A percentile compares a stretch with the other conserved stretches of the same genome.
phyloP scores from a whole-genome alignment of 257 asterid species.

The Solanum virginianum region DNA sequence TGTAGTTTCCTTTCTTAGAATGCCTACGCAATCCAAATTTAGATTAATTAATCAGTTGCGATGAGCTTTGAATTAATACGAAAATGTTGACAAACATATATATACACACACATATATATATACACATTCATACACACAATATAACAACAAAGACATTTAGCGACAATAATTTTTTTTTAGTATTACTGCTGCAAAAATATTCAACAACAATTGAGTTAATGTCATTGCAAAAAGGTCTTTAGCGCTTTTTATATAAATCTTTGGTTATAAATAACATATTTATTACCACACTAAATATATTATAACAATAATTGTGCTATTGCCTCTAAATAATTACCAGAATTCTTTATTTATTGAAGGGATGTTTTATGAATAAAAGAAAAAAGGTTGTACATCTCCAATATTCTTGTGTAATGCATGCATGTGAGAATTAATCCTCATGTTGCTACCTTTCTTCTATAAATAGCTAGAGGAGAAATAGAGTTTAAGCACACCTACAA shows the following conservation, averaged over 20 bases:
- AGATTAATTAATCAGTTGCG: background rate
- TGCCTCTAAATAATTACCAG: too few species aligned
- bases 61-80: background rate
- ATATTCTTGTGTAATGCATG: background rate
- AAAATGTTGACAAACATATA: background rate
- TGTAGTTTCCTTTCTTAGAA: background rate
- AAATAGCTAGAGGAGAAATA: constrained; percentile 15
- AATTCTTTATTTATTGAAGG: too few species aligned
- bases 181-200: too few species aligned
- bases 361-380: background rate
- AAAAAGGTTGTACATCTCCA: background rate
- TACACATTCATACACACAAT: too few species aligned
- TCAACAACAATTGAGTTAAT: too few species aligned
- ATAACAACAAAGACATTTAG: too few species aligned
- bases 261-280: too few species aligned
- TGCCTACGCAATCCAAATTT: background rate
- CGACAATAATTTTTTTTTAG: too few species aligned
- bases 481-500: constrained; percentile 9
- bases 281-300: too few species aligned
- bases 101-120: background rate
- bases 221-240: too few species aligned
- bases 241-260: too few species aligned
- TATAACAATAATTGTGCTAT: too few species aligned
- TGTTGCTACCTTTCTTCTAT: constrained; percentile 13
- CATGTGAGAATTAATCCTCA: constrained; percentile 15